phyloP scores from a whole-genome alignment of 495 filamentous ascomycete genomes.

The Pyrenula massariospora region DNA sequence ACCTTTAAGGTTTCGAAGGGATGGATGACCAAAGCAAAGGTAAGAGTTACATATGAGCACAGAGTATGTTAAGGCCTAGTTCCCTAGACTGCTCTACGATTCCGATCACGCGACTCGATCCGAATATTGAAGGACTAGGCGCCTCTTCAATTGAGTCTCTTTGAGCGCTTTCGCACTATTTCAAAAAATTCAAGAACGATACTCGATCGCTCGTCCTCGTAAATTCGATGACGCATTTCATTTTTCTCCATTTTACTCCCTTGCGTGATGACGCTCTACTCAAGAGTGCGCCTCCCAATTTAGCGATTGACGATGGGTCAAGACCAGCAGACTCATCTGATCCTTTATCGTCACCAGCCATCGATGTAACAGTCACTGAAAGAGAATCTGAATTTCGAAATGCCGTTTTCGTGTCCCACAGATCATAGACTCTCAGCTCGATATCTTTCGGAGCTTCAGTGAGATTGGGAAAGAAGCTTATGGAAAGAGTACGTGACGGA shows the following conservation, averaged over 20 bases:
- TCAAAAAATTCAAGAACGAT: background rate
- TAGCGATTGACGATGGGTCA: background rate
- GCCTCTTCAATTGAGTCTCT: no score
- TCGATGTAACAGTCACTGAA: background rate
- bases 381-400: background rate
- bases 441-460: background rate
- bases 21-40: no score
- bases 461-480: background rate
- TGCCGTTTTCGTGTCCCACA: background rate
- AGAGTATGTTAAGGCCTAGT: no score
- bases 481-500: background rate
- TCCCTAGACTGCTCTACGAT: no score
- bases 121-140: no score
- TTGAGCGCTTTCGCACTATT: no score
- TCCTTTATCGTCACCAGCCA: background rate
- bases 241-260: background rate
- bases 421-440: background rate
- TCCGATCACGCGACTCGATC: no score
- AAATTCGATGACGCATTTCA: background rate
- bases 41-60: no score
- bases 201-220: background rate
- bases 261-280: background rate
- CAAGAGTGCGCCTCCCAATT: background rate
- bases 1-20: no score
- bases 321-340: background rate